phyloP scores from a whole-genome alignment of 805 yeast species.

The Candida mattraensis region DNA sequence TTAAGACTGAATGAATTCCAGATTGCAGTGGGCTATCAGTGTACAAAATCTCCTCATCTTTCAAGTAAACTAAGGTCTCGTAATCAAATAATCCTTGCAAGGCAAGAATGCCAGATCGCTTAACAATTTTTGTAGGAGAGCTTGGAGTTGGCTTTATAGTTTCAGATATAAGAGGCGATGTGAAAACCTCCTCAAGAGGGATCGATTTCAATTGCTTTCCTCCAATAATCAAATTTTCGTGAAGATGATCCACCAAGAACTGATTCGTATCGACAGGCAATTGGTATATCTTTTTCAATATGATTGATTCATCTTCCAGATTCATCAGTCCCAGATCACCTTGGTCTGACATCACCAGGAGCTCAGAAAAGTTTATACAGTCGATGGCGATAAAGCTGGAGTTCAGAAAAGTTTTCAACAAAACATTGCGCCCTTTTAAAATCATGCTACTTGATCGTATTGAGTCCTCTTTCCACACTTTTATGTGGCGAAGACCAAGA shows the following conservation, averaged over 20 bases:
- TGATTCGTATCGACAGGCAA: constrained; percentile 21
- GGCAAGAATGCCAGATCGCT: constrained; percentile 35
- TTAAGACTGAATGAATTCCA: constrained; percentile 23
- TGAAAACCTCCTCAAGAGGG: constrained; percentile 19
- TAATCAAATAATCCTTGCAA: constrained; percentile 28
- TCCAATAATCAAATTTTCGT: constrained; percentile 20
- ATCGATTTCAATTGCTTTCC: constrained; percentile 14
- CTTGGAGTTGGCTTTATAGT: constrained; percentile 25
- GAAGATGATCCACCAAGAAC: constrained; percentile 21
- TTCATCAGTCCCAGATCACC: constrained; percentile 36
- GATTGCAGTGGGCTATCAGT: constrained; percentile 24
- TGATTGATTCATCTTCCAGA: constrained; percentile 24
- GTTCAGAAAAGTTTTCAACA: constrained; percentile 49
- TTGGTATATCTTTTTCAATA: constrained; percentile 22
- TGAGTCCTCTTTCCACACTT: constrained; percentile 51
- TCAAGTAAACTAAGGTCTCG: constrained; percentile 33
- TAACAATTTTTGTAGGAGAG: constrained; percentile 30
- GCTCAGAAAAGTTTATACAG: constrained; percentile 36
- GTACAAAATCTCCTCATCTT: constrained; percentile 38
- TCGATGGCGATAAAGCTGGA: constrained; percentile 48
- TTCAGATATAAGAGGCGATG: constrained; percentile 5
- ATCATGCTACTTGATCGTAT: constrained; percentile 13
- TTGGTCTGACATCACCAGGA: constrained; percentile 36
- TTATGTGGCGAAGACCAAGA: constrained; percentile 59
- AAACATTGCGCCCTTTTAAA: constrained; percentile 58